Percentiles rank a stretch among this genome's conserved stretches.
phyloP scores from a whole-genome alignment of 345 rosid genomes.

The Turritis glabra region DNA sequence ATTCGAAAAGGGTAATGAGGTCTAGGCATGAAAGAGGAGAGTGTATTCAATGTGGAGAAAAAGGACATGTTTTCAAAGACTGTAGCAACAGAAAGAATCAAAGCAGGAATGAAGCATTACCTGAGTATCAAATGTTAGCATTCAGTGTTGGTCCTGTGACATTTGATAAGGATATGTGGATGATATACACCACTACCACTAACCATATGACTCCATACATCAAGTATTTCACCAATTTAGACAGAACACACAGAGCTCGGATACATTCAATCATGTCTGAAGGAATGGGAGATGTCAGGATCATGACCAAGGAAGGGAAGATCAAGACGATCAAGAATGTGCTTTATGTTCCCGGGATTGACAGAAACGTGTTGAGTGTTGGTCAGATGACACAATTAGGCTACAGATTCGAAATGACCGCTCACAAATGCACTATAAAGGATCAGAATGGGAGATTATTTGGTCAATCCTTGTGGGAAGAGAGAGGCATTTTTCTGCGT shows the following conservation, averaged over 20 bases:
- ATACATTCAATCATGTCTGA: neutral
- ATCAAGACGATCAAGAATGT: constrained; percentile 8
- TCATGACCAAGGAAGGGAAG: neutral
- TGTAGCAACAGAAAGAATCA: neutral
- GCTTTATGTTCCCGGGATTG: neutral
- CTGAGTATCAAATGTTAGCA: too few species aligned
- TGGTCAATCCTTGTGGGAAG: neutral
- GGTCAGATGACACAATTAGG: neutral
- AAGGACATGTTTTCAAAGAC: neutral
- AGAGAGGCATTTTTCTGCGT: neutral
- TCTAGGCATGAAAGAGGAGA: neutral
- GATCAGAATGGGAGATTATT: neutral
- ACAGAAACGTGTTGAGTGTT: neutral
- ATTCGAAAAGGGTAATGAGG: neutral
- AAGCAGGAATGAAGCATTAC: neutral
- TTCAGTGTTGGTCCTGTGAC: neutral
- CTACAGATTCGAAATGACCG: neutral
- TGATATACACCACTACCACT: neutral
- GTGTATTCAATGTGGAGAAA: neutral
- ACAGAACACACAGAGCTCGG: neutral
- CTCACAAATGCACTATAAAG: neutral
- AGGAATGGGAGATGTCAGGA: constrained; percentile 1
- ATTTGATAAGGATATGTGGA: neutral
- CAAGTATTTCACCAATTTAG: neutral
- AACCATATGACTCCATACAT: neutral